These are phyloP conservation scores for Macrolepiota dolichaula DNA, from an alignment of 768 basidiomycete genomes.

Conservation along the genomic window DNA sequence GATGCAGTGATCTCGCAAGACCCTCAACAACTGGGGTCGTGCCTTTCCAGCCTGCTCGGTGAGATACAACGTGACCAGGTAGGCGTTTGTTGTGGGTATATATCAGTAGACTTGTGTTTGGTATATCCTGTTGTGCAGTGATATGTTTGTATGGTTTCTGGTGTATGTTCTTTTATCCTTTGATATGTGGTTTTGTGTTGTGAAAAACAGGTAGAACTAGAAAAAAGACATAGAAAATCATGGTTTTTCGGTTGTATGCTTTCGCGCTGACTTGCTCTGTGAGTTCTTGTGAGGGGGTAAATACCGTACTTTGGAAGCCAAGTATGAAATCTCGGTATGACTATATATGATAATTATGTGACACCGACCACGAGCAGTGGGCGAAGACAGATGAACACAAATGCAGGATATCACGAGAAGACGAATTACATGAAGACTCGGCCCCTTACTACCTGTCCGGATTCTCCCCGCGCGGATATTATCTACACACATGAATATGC, in stretches of 20 bases:
- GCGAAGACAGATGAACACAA: no score
- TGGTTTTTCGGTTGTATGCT: conserved; percentile 14
- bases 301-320: no score
- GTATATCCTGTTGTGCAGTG: not conserved
- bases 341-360: no score
- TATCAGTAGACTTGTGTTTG: not conserved
- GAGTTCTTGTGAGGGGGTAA: no score
- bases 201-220: conserved; percentile 66
- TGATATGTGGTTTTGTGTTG: not conserved
- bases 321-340: no score
- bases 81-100: not conserved
- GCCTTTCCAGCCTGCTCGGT: not conserved
- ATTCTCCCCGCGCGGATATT: no score
- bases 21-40: not conserved
- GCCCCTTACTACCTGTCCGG: no score
- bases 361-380: no score
- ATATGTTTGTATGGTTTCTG: not conserved
- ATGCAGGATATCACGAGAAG: no score
- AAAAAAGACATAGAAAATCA: conserved; percentile 56
- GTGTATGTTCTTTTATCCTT: not conserved
- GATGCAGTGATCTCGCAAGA: conserved; percentile 41
- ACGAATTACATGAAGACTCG: no score
- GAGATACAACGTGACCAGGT: not conserved
- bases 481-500: no score
- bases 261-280: not conserved